A percentile compares a stretch with the other conserved stretches of the same genome.
Conservation (phyloP, 2,329 filamentous ascomycete species). For the Beauveria australis region DNA sequence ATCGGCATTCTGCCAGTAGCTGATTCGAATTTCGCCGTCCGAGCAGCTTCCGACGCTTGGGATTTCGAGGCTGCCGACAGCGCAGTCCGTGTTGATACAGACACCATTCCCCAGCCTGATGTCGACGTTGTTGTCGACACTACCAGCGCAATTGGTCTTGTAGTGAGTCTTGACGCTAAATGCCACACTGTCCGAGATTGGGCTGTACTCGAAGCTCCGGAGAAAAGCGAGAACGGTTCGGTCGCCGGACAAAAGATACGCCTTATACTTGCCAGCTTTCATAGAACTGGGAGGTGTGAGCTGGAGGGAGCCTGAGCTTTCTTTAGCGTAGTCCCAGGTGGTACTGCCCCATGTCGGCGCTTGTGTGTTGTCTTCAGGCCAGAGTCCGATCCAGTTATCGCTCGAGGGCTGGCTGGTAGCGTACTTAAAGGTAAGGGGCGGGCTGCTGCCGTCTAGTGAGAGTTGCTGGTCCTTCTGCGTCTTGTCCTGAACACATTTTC, state of each 20-base stretch:
- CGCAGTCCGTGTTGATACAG: conserved; percentile 2
- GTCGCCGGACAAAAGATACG: background rate
- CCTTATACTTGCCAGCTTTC: background rate
- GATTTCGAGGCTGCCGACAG: conserved; percentile 4
- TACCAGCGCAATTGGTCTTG: background rate
- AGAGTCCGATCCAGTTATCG: conserved; percentile 4
- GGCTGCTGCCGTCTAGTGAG: background rate
- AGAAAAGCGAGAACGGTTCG: background rate
- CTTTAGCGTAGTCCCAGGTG: background rate
- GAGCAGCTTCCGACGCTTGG: background rate
- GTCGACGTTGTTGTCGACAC: background rate
- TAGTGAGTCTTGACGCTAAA: conserved; percentile 2
- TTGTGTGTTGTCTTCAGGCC: background rate
- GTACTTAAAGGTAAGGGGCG: background rate
- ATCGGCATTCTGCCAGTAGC: conserved; percentile 5
- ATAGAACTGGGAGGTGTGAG: background rate
- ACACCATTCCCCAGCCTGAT: background rate
- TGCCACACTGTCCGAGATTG: background rate
- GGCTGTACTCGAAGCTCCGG: background rate
- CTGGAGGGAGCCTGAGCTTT: background rate
- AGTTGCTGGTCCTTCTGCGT: no score
- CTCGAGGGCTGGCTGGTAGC: background rate
- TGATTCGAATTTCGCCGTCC: conserved; percentile 1
- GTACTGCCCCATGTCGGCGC: background rate
- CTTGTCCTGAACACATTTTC: no score